Conservation (phyloP, 768 basidiomycete species). For the Pisolithus orientalis region DNA sequence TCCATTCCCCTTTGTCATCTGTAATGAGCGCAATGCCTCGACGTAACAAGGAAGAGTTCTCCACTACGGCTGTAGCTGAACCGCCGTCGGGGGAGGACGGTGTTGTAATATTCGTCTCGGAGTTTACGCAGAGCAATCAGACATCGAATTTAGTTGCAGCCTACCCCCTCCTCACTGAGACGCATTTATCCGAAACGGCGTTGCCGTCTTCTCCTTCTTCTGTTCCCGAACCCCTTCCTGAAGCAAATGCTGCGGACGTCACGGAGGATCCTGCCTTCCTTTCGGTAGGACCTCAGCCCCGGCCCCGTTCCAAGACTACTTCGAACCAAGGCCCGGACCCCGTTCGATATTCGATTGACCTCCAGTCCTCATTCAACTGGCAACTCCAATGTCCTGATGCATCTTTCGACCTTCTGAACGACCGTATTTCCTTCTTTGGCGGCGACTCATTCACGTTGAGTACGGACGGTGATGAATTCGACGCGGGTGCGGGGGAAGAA, state of each 20-base stretch:
- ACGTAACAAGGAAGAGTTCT: background rate
- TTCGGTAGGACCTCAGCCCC: slow-evolving; percentile 7
- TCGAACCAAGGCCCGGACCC: slow-evolving; percentile 8
- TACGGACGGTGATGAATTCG: slow-evolving; percentile 17
- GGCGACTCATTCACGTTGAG: slow-evolving; percentile 23
- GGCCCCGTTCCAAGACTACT: slow-evolving; percentile 6
- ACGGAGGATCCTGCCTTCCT: slow-evolving; percentile 1
- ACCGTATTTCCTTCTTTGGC: slow-evolving; percentile 29
- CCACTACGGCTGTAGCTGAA: too few relatives aligned
- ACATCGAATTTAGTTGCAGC: slow-evolving; percentile 1
- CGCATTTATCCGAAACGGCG: background rate
- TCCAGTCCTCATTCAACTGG: slow-evolving; percentile 30
- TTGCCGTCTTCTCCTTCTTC: background rate
- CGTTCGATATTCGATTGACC: slow-evolving; percentile 26
- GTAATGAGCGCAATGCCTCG: slow-evolving; percentile 23
- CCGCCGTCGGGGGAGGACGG: background rate
- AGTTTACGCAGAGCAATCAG: slow-evolving; percentile 1
- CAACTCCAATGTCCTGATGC: slow-evolving; percentile 28
- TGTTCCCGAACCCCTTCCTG: background rate
- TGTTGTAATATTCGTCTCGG: slow-evolving; percentile 1
- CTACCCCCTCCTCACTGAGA: slow-evolving; percentile 6
- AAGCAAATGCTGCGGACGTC: background rate
- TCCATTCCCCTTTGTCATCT: slow-evolving; percentile 21
- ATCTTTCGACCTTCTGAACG: slow-evolving; percentile 31
- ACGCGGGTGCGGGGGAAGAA: slow-evolving; percentile 17